Base-by-base conservation (phyloP, 2,329 filamentous ascomycete species). In the Fusarium continuum region DNA sequence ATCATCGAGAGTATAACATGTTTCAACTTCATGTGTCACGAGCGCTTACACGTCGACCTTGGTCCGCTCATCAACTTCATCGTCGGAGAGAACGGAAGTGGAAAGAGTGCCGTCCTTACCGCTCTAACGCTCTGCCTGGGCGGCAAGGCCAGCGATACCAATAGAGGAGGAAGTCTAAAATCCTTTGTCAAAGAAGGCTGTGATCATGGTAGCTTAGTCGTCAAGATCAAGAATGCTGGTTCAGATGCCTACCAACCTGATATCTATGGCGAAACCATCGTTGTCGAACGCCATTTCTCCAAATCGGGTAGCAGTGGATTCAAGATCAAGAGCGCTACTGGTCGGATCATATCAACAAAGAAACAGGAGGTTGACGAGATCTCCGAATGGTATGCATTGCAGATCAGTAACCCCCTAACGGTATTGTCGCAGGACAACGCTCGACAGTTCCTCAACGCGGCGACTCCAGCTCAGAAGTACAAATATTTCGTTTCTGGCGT, bases 1-100 rank as follows among this genome's bases (percentile, higher is more conserved):
- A 94, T 98, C 50, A 90, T 98, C 40, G 90, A 97, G 75, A 89
- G 89, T 62, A 90, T 98, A 51, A 90, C 88, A 31, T 96, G 93
- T 74, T 85, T 88, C 69, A 97, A 97, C 75, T 98, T 98, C 77
- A 98, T 98, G 95, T 98, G 94, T 72, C 95, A 99, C 74, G 82
- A 88, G 38, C 88, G 89, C 51, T 84, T 98, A 16, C 87, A 90
- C 36, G 91, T 96, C 57, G 85, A 90, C 53, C 82, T 99, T n/a
- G 95, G 95, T 0, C 95, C 95, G 1, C 81, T 97, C 31, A 96
- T 99, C 76, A 99, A 99, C 77, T 99, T 99, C 77, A 93, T 99
- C 61, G 93, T 97, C 51, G 95, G 95, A 14, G 93, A 97, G 75
- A 99, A 99, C 73, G 95, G 95, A 26, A 98, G 94, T 73, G 95